Base-by-base conservation (phyloP, 2,329 filamentous ascomycete species). In the Fusarium sororula region DNA sequence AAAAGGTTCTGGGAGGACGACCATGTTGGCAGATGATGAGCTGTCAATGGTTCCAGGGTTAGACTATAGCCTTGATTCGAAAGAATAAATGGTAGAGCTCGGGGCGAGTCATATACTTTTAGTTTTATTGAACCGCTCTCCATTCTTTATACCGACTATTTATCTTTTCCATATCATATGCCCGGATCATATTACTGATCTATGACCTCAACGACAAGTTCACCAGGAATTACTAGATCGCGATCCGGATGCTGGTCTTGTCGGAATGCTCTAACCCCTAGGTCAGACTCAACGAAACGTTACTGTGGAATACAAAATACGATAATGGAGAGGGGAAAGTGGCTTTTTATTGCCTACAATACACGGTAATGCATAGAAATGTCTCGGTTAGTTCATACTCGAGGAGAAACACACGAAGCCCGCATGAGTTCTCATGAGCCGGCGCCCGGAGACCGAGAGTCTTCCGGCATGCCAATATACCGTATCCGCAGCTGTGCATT, bases 141-240 rank as follows among this genome's bases (percentile, higher is more conserved):
- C 2, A 2, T 30, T 48, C 5, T 48, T 20, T 30, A 5, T 12
- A 6, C 0, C 3, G 8, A 17, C 26, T 30, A n/a, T 48, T 48
- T 22, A 48, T 48, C 26, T 12, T 11, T 7, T 20, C 17, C 7
- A 10, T 5, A n/a, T 22, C 2, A 5, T 15, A 15, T 28, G 9
- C 45, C 7, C 10, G 6, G 12, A 7, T n/a, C 3, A 6, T 11
- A 4, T 3, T 2, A n/a, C 7, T 17, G 1, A 8, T 30, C 7
- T 17, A n/a, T 30, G 6, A 18, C 20, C 26, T 28, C 9, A 17
- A 17, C 5, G 7, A 50, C 7, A 30, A 30, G 10, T 5, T 11
- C 5, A n/a, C 5, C 20, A 0, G 10, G 2, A 30, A 6, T 17
- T 30, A 0, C 7, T 5, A 30, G 9, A 48, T 48, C 9, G 28